phyloP scores from a whole-genome alignment of 306 rosid genomes.

The Crataegus laevigata region DNA sequence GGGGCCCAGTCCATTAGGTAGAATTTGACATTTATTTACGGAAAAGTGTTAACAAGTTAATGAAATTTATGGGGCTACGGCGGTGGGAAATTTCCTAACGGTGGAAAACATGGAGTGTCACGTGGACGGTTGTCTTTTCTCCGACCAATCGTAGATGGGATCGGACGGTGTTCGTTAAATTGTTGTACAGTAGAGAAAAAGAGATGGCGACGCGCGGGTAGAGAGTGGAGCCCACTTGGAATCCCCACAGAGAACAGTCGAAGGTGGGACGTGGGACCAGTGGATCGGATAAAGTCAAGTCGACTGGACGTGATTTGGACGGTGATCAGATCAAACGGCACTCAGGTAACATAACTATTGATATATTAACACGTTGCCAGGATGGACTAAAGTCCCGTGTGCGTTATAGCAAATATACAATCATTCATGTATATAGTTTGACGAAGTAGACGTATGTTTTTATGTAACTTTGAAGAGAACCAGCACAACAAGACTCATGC shows the following conservation, averaged over 20 bases:
- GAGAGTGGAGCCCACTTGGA: background rate
- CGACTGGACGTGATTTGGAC: background rate
- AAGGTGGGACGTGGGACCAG: background rate
- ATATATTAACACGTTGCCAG: background rate
- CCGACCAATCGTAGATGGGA: background rate
- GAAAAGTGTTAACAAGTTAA: background rate
- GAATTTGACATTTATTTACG: conserved; percentile 3
- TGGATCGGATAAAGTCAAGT: background rate
- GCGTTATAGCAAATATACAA: background rate
- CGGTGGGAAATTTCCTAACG: background rate
- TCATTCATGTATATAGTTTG: too few relatives aligned
- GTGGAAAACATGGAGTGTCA: background rate
- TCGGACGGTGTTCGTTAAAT: background rate
- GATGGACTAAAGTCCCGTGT: background rate
- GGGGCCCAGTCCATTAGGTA: conserved; percentile 24
- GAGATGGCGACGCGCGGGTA: too few relatives aligned
- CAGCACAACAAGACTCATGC: too few relatives aligned
- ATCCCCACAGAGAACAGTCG: background rate
- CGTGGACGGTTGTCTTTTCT: background rate
- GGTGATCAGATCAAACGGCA: background rate
- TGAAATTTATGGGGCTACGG: background rate
- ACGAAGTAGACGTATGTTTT: too few relatives aligned
- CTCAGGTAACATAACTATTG: background rate
- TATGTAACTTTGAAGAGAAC: too few relatives aligned
- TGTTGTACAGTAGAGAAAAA: background rate